Evolutionary conservation across 768 basidiomycete genomes (phyloP).

Genomic region (Lactarius hatsudake): DNA sequence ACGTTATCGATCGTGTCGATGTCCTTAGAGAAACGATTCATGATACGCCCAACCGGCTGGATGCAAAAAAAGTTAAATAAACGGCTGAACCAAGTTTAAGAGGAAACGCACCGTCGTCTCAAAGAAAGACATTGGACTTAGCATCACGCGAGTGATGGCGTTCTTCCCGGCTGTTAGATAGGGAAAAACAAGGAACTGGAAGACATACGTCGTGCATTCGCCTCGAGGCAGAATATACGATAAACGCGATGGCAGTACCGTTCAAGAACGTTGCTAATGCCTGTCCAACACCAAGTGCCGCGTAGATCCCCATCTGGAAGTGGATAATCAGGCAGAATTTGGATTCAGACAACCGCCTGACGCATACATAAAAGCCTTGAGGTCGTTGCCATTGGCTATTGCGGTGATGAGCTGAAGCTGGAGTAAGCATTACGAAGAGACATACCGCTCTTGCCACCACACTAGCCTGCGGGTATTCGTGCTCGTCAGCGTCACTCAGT

Average conservation of each 20-base stretch:
- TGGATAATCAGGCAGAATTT: background rate
- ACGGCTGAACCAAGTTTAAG: background rate
- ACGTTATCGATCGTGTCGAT: constrained; percentile 79
- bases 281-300: constrained; percentile 65
- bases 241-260: constrained; percentile 58
- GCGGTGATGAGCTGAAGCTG: constrained; percentile 22
- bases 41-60: constrained; percentile 79
- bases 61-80: constrained; percentile 25
- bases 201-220: constrained; percentile 53
- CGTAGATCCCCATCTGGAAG: constrained; percentile 77
- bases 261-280: constrained; percentile 66
- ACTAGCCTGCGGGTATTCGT: constrained; percentile 53
- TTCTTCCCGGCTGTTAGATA: constrained; percentile 35
- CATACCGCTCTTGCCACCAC: constrained; percentile 75
- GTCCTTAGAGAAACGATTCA: constrained; percentile 89
- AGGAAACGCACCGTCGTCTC: constrained; percentile 66
- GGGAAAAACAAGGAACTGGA: background rate
- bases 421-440: constrained; percentile 7
- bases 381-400: constrained; percentile 54
- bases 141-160: constrained; percentile 68
- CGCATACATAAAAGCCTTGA: constrained; percentile 67
- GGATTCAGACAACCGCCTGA: background rate
- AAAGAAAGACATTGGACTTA: constrained; percentile 88
- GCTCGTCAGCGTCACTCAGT: constrained; percentile 18
- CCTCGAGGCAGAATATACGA: constrained; percentile 79